A percentile compares a stretch with the other conserved stretches of the same genome.
These are phyloP conservation scores for Shiraia sp. DNA, from an alignment of 2,329 filamentous ascomycete genomes.

Conservation along the genomic window DNA sequence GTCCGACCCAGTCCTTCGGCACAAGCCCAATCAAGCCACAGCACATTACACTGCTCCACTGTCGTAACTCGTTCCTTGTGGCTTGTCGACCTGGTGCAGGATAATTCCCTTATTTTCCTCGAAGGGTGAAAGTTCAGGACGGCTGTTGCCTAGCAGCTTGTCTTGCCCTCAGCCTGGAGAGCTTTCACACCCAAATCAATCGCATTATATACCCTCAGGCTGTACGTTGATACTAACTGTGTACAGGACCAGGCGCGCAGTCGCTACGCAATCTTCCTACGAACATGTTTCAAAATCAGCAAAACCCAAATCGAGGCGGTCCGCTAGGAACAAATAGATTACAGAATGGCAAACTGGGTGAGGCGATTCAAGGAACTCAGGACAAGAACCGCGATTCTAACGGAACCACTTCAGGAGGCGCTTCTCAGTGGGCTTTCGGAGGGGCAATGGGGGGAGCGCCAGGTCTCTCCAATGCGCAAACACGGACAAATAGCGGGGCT, in stretches of 20 bases:
- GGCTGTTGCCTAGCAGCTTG: too few relatives aligned
- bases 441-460: constrained; percentile 58
- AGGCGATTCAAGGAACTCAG: constrained; percentile 10
- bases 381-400: constrained; percentile 20
- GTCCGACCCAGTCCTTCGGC: constrained; percentile 26
- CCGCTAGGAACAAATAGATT: constrained; percentile 54
- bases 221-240: neutral
- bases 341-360: constrained; percentile 61
- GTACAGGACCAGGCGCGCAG: constrained; percentile 54
- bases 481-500: constrained; percentile 53
- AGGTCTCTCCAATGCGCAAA: constrained; percentile 54
- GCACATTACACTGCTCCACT: constrained; percentile 11
- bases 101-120: too few relatives aligned
- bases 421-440: constrained; percentile 62
- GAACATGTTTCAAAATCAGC: constrained; percentile 55
- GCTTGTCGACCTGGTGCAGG: neutral
- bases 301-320: constrained; percentile 54
- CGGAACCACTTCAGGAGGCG: constrained; percentile 48
- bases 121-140: neutral
- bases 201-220: constrained; percentile 12
- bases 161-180: neutral
- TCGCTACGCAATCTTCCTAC: constrained; percentile 57
- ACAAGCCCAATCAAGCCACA: constrained; percentile 18
- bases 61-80: constrained; percentile 3
- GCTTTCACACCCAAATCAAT: neutral